Evolutionary conservation across 2,329 filamentous ascomycete genomes (phyloP).

Genomic region (Emergomyces pasteurianus): DNA sequence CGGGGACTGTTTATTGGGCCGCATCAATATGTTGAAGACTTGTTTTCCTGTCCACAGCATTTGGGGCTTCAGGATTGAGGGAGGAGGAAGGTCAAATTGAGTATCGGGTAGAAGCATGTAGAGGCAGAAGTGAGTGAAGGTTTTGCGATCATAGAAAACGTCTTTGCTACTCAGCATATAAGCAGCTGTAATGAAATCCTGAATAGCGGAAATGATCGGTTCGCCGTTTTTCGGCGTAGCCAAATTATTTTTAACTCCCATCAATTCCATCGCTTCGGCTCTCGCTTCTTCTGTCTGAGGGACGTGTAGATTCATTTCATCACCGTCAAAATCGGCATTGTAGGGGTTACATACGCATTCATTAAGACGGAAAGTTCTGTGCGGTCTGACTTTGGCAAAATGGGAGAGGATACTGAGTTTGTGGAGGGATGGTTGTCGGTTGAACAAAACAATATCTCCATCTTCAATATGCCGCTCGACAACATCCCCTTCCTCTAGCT

Average conservation of each 20-base stretch:
- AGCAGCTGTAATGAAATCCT: slow-evolving; percentile 96
- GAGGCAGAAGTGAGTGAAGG: slow-evolving; percentile 80
- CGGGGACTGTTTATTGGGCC: slow-evolving; percentile 70
- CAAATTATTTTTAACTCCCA: slow-evolving; percentile 96
- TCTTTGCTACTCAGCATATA: slow-evolving; percentile 89
- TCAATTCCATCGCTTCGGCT: slow-evolving; percentile 86
- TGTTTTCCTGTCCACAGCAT: slow-evolving; percentile 95
- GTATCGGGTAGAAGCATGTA: slow-evolving; percentile 82
- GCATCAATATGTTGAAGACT: slow-evolving; percentile 82
- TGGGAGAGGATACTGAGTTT: slow-evolving; percentile 98
- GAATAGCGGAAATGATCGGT: slow-evolving; percentile 96
- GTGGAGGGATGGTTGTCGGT: slow-evolving; percentile 92
- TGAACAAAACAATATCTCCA: slow-evolving; percentile 92
- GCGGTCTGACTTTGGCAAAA: slow-evolving; percentile 81
- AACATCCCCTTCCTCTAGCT: slow-evolving; percentile 69
- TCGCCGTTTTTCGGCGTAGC: slow-evolving; percentile 95
- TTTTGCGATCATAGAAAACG: slow-evolving; percentile 76
- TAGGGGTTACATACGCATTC: slow-evolving; percentile 98
- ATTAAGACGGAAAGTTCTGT: slow-evolving; percentile 91
- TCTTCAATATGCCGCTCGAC: slow-evolving; percentile 94
- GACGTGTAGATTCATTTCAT: slow-evolving; percentile 98
- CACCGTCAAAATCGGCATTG: slow-evolving; percentile 97
- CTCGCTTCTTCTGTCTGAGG: slow-evolving; percentile 95
- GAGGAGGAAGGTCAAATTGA: slow-evolving; percentile 72
- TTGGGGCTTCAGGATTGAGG: slow-evolving; percentile 73